Evolutionary conservation across 2,329 filamentous ascomycete species (phyloP).

Genomic region (Fusarium paranaense): DNA sequence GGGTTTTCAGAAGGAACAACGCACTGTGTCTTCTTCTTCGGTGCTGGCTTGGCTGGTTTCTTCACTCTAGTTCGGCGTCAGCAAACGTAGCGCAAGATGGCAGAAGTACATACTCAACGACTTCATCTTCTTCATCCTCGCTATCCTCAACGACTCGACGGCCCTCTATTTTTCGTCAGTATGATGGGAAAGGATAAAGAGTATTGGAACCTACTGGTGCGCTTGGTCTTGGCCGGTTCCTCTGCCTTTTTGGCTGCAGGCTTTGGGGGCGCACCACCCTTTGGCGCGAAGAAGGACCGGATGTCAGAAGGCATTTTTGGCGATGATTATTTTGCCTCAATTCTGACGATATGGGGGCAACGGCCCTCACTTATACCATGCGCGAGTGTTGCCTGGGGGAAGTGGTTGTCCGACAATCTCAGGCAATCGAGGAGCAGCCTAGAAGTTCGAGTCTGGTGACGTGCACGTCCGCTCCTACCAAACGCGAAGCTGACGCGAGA

Average conservation of each 20-base stretch:
- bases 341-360: slow-evolving; percentile 5
- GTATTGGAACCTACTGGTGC: slow-evolving; percentile 55
- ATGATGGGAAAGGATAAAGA: background rate
- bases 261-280: slow-evolving; percentile 69
- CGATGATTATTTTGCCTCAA: slow-evolving; percentile 10
- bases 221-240: slow-evolving; percentile 57
- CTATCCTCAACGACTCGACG: slow-evolving; percentile 85
- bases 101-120: slow-evolving; percentile 58
- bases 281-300: slow-evolving; percentile 88
- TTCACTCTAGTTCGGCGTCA: slow-evolving; percentile 53
- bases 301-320: slow-evolving; percentile 82
- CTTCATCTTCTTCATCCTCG: slow-evolving; percentile 77
- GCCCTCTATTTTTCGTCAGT: slow-evolving; percentile 53
- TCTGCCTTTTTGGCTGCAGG: slow-evolving; percentile 60
- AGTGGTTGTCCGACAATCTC: slow-evolving; percentile 31
- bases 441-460: slow-evolving; percentile 46
- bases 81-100: slow-evolving; percentile 6
- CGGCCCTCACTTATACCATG: slow-evolving; percentile 38
- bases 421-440: slow-evolving; percentile 44
- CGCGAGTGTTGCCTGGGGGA: slow-evolving; percentile 37
- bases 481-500: slow-evolving; percentile 61
- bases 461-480: slow-evolving; percentile 46
- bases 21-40: slow-evolving; percentile 68
- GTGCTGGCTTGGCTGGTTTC: slow-evolving; percentile 64
- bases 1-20: slow-evolving; percentile 28